phyloP scores from a whole-genome alignment of 2,329 filamentous ascomycete genomes.

The Colletotrichum sp. region DNA sequence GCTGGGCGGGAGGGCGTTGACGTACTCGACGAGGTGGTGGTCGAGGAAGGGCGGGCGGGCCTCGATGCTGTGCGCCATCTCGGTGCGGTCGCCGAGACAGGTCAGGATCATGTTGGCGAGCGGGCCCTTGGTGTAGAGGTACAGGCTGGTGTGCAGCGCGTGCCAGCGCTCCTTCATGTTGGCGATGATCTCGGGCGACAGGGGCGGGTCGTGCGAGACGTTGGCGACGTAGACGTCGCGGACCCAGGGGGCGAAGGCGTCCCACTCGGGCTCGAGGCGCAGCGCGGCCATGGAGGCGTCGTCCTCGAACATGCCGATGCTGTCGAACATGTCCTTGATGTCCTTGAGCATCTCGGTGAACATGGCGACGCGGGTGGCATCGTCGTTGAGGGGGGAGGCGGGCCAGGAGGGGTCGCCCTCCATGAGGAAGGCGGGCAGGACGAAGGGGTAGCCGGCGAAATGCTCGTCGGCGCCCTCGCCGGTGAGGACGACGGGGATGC shows the following conservation, averaged over 20 bases:
- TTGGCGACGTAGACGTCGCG: slow-evolving; percentile 23
- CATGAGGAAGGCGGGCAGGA: slow-evolving; percentile 50
- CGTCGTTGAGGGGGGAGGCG: slow-evolving; percentile 20
- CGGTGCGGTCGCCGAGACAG: slow-evolving; percentile 35
- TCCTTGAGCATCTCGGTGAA: slow-evolving; percentile 10
- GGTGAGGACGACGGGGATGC: slow-evolving; percentile 59
- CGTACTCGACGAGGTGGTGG: slow-evolving; percentile 33
- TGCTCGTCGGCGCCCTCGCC: slow-evolving; percentile 59
- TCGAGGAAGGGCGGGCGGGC: slow-evolving; percentile 40
- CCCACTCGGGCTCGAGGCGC: slow-evolving; percentile 3
- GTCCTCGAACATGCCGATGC: slow-evolving; percentile 18
- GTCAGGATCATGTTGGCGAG: slow-evolving; percentile 32
- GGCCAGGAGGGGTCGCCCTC: slow-evolving; percentile 49
- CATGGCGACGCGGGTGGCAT: not conserved
- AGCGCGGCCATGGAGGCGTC: not conserved
- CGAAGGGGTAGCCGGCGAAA: slow-evolving; percentile 56
- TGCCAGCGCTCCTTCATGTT: slow-evolving; percentile 35
- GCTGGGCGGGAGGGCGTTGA: slow-evolving; percentile 33
- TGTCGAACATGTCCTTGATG: slow-evolving; percentile 10
- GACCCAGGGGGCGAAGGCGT: slow-evolving; percentile 20
- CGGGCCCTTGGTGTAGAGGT: slow-evolving; percentile 27
- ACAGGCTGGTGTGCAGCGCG: slow-evolving; percentile 29
- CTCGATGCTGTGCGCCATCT: slow-evolving; percentile 42
- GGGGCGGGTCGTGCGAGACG: not conserved
- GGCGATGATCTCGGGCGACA: slow-evolving; percentile 19